Percentiles rank a stretch among this genome's conserved stretches.
These are phyloP conservation scores for Chaetomium tenue DNA, from an alignment of 495 filamentous ascomycete species.

Conservation along the genomic window DNA sequence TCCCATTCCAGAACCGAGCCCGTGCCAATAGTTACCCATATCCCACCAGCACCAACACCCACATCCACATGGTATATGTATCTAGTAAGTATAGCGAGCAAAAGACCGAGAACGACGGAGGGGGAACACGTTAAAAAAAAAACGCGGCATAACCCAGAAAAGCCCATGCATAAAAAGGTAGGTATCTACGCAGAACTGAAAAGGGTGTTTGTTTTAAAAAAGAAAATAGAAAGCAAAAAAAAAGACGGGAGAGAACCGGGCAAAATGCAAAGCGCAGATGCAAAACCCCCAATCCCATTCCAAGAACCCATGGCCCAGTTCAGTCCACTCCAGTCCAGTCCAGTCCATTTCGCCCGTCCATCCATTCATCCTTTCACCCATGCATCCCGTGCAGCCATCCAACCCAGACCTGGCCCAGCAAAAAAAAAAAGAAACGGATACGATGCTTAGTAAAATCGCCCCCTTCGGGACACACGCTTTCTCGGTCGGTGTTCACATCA, in stretches of 20 bases:
- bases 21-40: too few species aligned
- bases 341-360: neutral
- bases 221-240: neutral
- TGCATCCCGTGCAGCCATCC: too few species aligned
- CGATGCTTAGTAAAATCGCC: neutral
- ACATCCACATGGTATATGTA: neutral
- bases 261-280: neutral
- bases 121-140: neutral
- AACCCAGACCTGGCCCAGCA: neutral
- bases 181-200: constrained; percentile 20
- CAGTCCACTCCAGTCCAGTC: too few species aligned
- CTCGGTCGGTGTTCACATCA: neutral
- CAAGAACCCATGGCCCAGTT: neutral
- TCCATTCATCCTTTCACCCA: neutral
- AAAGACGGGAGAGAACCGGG: neutral
- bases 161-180: constrained; percentile 20
- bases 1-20: too few species aligned
- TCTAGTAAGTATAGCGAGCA: neutral
- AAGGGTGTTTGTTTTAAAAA: neutral
- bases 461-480: neutral
- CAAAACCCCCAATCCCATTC: neutral
- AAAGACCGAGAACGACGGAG: neutral
- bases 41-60: neutral
- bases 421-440: neutral
- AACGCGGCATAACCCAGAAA: neutral